These are phyloP conservation scores for Rhizopus stolonifer DNA, from an alignment of 371 early-diverging fungal species.

Conservation along the genomic window DNA sequence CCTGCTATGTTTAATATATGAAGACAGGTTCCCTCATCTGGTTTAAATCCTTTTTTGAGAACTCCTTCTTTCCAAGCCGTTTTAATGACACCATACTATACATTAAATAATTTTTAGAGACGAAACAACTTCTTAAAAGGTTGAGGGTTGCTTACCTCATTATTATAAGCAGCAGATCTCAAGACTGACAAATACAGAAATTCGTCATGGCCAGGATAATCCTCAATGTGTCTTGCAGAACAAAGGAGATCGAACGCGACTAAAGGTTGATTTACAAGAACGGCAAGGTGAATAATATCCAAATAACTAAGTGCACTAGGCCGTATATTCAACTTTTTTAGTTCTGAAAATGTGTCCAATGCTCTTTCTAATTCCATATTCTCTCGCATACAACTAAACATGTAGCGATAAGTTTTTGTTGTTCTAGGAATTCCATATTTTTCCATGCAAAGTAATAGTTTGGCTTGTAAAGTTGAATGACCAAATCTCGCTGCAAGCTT, in stretches of 20 bases:
- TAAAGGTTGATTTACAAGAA: conserved; percentile 17
- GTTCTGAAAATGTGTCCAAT: conserved; percentile 37
- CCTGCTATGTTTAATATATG: conserved; percentile 60
- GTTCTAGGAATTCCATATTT: conserved; percentile 13
- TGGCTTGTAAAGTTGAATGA: conserved; percentile 22
- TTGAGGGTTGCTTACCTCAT: conserved; percentile 36
- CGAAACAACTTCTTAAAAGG: background rate
- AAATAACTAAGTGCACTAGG: conserved; percentile 19
- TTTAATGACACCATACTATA: conserved; percentile 44
- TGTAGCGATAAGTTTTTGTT: conserved; percentile 15
- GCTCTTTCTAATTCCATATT: conserved; percentile 42
- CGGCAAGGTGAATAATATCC: conserved; percentile 20
- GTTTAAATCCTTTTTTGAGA: conserved; percentile 25
- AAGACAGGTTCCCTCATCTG: conserved; percentile 67
- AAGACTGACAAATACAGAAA: conserved; percentile 36
- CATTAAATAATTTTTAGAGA: background rate
- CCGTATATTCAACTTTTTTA: conserved; percentile 21
- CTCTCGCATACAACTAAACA: conserved; percentile 33
- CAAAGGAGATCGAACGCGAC: conserved; percentile 40
- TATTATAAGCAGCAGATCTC: conserved; percentile 45
- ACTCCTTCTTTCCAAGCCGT: conserved; percentile 49
- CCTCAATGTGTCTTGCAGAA: conserved; percentile 37
- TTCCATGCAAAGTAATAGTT: conserved; percentile 30
- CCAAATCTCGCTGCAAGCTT: conserved; percentile 29
- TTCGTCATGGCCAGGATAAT: conserved; percentile 26